Conservation (phyloP, 805 yeast genomes). For the Barnettozyma vustinii region DNA sequence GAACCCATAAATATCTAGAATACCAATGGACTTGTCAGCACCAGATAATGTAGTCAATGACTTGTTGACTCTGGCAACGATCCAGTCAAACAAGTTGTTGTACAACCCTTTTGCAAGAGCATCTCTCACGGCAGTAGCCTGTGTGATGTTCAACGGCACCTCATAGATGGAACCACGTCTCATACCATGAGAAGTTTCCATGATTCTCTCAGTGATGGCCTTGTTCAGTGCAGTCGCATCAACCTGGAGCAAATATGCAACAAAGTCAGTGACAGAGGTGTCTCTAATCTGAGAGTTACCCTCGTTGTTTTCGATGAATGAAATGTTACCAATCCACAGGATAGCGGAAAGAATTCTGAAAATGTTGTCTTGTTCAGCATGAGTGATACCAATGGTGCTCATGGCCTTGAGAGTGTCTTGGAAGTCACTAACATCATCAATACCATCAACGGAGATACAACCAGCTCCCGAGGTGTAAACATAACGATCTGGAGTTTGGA, state of each 20-base stretch:
- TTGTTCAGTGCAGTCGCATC: conserved; percentile 59
- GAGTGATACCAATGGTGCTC: conserved; percentile 78
- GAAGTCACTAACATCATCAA: conserved; percentile 79
- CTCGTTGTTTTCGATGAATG: conserved; percentile 79
- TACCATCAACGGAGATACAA: conserved; percentile 80
- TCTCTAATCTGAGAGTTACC: conserved; percentile 84
- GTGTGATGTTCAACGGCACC: conserved; percentile 85
- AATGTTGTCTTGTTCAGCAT: conserved; percentile 83
- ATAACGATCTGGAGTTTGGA: conserved; percentile 92
- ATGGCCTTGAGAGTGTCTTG: conserved; percentile 80
- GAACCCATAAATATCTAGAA: conserved; percentile 92
- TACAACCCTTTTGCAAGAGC: conserved; percentile 93
- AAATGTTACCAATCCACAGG: conserved; percentile 91
- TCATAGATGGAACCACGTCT: conserved; percentile 90
- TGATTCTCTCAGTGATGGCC: conserved; percentile 70
- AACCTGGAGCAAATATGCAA: conserved; percentile 85
- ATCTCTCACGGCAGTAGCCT: conserved; percentile 92
- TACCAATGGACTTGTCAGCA: conserved; percentile 74
- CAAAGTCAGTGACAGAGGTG: conserved; percentile 86
- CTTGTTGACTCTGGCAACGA: conserved; percentile 82
- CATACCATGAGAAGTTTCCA: conserved; percentile 89
- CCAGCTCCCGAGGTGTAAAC: conserved; percentile 81
- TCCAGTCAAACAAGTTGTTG: conserved; percentile 93
- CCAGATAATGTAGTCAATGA: conserved; percentile 57
- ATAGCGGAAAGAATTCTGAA: conserved; percentile 81